Conservation (phyloP, 2,329 filamentous ascomycete genomes). For the Phaeoacremonium minimum region DNA sequence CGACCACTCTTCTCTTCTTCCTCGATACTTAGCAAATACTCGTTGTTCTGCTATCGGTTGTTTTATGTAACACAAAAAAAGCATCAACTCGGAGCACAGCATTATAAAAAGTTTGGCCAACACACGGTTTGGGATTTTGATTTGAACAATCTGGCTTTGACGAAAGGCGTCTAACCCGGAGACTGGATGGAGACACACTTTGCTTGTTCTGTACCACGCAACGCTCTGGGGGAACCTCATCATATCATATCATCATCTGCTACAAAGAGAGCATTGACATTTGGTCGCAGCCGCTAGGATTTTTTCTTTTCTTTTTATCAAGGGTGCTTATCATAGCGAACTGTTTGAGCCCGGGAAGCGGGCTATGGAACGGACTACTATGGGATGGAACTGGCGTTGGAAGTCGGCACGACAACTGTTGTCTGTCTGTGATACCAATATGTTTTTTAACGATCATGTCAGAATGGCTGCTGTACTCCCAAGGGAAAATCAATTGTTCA, state of each 20-base stretch:
- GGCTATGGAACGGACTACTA: too few relatives aligned
- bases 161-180: slow-evolving; percentile 7
- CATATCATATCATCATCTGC: background rate
- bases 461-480: too few relatives aligned
- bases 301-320: too few relatives aligned
- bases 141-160: slow-evolving; percentile 1
- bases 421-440: slow-evolving; percentile 19
- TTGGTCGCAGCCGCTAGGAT: background rate
- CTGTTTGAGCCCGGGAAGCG: too few relatives aligned
- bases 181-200: background rate
- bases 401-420: background rate
- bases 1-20: too few relatives aligned
- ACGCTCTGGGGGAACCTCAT: too few relatives aligned
- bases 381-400: background rate
- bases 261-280: background rate
- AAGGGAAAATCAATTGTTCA: too few relatives aligned
- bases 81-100: slow-evolving; percentile 15
- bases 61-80: slow-evolving; percentile 10
- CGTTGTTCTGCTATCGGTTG: too few relatives aligned
- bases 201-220: background rate
- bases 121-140: slow-evolving; percentile 3
- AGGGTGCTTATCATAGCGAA: too few relatives aligned
- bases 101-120: slow-evolving; percentile 15
- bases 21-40: too few relatives aligned
- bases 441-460: too few relatives aligned